Conservation (phyloP, 208 protist species). For the Trypanosoma mega region DNA sequence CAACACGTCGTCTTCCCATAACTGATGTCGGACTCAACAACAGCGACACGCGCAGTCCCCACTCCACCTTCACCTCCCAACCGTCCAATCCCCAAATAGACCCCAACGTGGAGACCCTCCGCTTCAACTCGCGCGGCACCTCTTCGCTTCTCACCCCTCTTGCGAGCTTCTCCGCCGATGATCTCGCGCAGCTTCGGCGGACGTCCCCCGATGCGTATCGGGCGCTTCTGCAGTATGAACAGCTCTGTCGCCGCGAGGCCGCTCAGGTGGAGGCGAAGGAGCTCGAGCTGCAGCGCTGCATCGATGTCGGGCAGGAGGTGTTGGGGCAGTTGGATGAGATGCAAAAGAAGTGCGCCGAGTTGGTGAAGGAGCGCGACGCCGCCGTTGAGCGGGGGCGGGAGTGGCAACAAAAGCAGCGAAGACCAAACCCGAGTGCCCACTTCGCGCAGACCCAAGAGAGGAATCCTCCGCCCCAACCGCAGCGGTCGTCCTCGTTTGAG, state of each 20-base stretch:
- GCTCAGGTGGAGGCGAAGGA: conserved; percentile 60
- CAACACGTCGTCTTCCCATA: no score
- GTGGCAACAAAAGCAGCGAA: not conserved
- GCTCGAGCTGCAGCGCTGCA: conserved; percentile 67
- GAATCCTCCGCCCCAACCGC: not conserved
- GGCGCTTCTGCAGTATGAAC: conserved; percentile 40
- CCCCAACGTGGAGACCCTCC: no score
- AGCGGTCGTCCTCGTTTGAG: conserved; percentile 29
- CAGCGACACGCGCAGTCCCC: no score
- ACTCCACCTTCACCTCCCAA: no score
- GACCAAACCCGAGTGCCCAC: no score
- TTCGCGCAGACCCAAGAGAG: not conserved
- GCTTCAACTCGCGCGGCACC: no score
- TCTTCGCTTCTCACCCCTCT: conserved; percentile 18
- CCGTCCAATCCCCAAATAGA: no score
- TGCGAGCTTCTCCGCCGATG: conserved; percentile 28
- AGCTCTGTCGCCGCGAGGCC: conserved; percentile 22
- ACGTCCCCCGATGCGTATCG: conserved; percentile 30
- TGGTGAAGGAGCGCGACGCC: conserved; percentile 55
- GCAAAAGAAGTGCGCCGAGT: conserved; percentile 43
- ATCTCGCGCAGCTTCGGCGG: conserved; percentile 14
- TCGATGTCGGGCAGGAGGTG: conserved; percentile 74
- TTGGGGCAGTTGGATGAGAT: conserved; percentile 62
- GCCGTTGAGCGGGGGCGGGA: not conserved
- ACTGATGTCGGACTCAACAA: no score